Evolutionary conservation across 1,284 basidiomycete genomes (phyloP).

Genomic region (Schizophyllum amplum): DNA sequence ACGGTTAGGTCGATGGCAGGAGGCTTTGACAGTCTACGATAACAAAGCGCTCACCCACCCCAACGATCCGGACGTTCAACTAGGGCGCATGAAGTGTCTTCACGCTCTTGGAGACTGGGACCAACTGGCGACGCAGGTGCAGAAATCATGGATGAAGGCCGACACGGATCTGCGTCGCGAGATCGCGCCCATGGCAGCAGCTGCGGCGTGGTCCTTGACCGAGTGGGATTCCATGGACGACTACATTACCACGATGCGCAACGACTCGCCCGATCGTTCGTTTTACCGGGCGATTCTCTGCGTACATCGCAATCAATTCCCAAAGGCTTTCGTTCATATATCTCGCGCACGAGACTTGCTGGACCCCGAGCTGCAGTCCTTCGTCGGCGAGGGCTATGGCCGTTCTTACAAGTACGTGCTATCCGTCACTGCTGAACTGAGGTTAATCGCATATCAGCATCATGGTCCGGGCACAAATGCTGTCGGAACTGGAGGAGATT

Average conservation of each 20-base stretch:
- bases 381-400: conserved; percentile 94
- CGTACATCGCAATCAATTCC: conserved; percentile 94
- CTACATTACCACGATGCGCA: conserved; percentile 91
- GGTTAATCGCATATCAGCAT: conserved; percentile 44
- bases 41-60: conserved; percentile 68
- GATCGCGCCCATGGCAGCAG: conserved; percentile 95
- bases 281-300: conserved; percentile 96
- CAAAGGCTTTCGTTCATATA: conserved; percentile 86
- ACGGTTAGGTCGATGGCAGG: conserved; percentile 93
- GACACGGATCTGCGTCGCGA: conserved; percentile 80
- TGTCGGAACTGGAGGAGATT: conserved; percentile 97
- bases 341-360: conserved; percentile 91
- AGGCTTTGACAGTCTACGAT: conserved; percentile 86
- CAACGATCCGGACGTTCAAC: conserved; percentile 63
- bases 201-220: conserved; percentile 93
- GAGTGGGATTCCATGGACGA: conserved; percentile 99
- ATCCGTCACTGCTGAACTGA: not conserved
- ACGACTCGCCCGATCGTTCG: conserved; percentile 88
- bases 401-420: conserved; percentile 86
- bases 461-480: conserved; percentile 97
- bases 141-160: conserved; percentile 84
- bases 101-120: conserved; percentile 99
- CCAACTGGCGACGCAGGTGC: conserved; percentile 79
- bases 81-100: conserved; percentile 92
- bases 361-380: conserved; percentile 86